Conservation (phyloP, 768 basidiomycete genomes). For the Phylloporus scabripes region DNA sequence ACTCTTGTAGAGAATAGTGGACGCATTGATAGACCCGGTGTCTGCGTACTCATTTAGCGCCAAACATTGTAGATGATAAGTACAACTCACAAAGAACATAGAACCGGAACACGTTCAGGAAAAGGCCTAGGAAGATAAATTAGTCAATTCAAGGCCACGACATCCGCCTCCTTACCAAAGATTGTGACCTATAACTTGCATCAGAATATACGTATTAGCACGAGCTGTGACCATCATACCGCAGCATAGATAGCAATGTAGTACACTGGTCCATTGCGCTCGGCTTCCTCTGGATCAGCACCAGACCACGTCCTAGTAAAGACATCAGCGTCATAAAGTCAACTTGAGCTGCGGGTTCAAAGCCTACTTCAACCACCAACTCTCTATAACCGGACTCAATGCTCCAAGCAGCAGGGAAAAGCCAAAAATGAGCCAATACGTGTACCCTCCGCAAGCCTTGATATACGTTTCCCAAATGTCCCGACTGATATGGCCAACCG, state of each 20-base stretch:
- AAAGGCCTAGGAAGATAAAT: slow-evolving; percentile 37
- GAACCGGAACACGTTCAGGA: slow-evolving; percentile 57
- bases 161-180: slow-evolving; percentile 25
- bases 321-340: slow-evolving; percentile 23
- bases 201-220: slow-evolving; percentile 11
- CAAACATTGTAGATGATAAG: background rate
- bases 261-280: slow-evolving; percentile 39
- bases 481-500: slow-evolving; percentile 60
- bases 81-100: slow-evolving; percentile 60
- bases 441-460: slow-evolving; percentile 42
- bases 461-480: slow-evolving; percentile 64
- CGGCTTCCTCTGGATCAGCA: slow-evolving; percentile 36
- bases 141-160: background rate
- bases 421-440: slow-evolving; percentile 55
- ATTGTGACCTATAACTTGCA: slow-evolving; percentile 32
- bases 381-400: slow-evolving; percentile 62
- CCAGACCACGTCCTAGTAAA: slow-evolving; percentile 52
- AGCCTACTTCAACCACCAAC: slow-evolving; percentile 59
- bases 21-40: slow-evolving; percentile 77
- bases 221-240: slow-evolving; percentile 31
- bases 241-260: slow-evolving; percentile 59
- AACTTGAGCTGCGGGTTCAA: background rate
- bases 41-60: slow-evolving; percentile 34
- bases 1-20: slow-evolving; percentile 71
- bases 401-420: slow-evolving; percentile 52